Evolutionary conservation across 1,139 yeast species (phyloP), one percentile per base, ranked within the genome.

Genomic region (Zygoascus meyerae): DNA sequence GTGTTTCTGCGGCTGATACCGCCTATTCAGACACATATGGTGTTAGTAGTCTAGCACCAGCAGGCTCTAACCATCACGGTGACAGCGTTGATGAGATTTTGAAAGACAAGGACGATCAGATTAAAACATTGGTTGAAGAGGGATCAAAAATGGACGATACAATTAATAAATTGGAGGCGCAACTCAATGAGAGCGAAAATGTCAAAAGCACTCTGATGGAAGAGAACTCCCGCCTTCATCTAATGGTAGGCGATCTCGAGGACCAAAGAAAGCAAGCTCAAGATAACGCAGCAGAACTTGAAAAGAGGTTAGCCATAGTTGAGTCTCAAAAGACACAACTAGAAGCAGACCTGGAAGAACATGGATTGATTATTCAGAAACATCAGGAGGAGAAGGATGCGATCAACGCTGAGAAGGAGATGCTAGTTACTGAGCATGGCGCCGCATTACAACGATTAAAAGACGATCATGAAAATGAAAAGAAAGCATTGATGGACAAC

Each of bases 201-300:
- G 43, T 55, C 40, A 62, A 56, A 41, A 48, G 54, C 7, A 64
- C 67, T 2, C 63, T 71, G 14, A 58, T 51, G 12, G 60, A 58
- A 34, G 66, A 63, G 47, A 62, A 62, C 44, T 61, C 57, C 5
- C 56, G 63, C 26, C 53, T 63, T 28, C 63, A 61, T 34, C 57
- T 59, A 35, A 50, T 57, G 52, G 58, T 63, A 7, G 56, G 54
- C 26, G 60, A 57, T 28, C 52, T 59, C 17, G 66, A 63, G 43
- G 48, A 49, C 7, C 50, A 51, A 44, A 31, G 50, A 21, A 49
- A 46, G 21, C 30, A 32, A 18, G 47, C 51, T 1, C 49, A 40
- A 2, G 45, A 30, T 15, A 52, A 50, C 9, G 54, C 54, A 38
- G 59, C 53, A 15, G 47, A 45, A 15, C 38, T 47, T 14, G 41